phyloP scores from a whole-genome alignment of 1,139 yeast species.

The Geotrichum cucujoidarum region DNA sequence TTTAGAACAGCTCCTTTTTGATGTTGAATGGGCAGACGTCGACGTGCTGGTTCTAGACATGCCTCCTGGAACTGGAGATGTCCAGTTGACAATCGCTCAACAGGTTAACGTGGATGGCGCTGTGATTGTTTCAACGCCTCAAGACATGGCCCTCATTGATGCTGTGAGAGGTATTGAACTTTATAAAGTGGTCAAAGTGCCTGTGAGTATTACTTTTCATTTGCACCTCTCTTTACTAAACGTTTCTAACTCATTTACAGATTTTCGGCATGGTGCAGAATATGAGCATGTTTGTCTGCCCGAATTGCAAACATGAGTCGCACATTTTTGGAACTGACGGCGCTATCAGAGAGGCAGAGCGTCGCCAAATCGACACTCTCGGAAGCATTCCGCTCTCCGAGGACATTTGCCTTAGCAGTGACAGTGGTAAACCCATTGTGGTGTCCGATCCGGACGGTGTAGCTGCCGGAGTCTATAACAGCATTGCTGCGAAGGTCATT shows the following conservation, averaged over 20 bases:
- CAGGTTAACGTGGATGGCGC: conserved; percentile 75
- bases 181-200: conserved; percentile 72
- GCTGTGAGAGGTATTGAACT: conserved; percentile 76
- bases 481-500: conserved; percentile 11
- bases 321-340: conserved; percentile 74
- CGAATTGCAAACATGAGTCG: conserved; percentile 66
- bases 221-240: neutral
- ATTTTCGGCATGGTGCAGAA: conserved; percentile 73
- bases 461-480: conserved; percentile 11
- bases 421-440: conserved; percentile 61
- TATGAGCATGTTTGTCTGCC: conserved; percentile 74
- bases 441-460: conserved; percentile 41
- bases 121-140: conserved; percentile 79
- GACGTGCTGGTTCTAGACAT: conserved; percentile 73
- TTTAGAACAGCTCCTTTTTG: conserved; percentile 71
- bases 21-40: conserved; percentile 67
- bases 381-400: conserved; percentile 67
- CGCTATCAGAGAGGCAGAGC: conserved; percentile 53
- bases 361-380: conserved; percentile 47
- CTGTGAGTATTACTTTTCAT: conserved; percentile 33
- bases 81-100: conserved; percentile 76
- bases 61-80: conserved; percentile 94
- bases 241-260: conserved; percentile 9
- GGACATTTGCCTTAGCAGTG: conserved; percentile 58
- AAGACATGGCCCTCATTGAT: conserved; percentile 77